A percentile compares a stretch with the other conserved stretches of the same genome.
phyloP scores from a whole-genome alignment of 2,329 filamentous ascomycete genomes.

The Calonectria crousiana region DNA sequence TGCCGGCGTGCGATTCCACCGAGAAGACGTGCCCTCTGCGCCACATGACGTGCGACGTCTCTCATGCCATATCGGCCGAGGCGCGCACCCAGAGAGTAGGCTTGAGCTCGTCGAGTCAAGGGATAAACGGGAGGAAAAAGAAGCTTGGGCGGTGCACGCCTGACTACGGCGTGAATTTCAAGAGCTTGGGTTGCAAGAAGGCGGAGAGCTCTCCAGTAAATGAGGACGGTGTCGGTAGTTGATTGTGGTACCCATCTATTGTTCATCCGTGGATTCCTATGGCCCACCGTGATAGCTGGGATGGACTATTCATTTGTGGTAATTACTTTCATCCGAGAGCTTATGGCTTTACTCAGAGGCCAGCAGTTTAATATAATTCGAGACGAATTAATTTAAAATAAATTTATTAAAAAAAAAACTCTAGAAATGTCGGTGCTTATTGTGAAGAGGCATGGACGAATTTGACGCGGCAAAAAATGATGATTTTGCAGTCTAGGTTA shows the following conservation, averaged over 20 bases:
- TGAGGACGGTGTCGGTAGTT: too few relatives aligned
- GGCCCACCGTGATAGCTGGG: too few relatives aligned
- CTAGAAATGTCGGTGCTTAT: too few relatives aligned
- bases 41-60: background rate
- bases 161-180: background rate
- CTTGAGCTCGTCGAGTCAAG: rapidly evolving
- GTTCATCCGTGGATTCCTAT: too few relatives aligned
- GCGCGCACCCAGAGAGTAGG: background rate
- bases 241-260: too few relatives aligned
- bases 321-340: too few relatives aligned
- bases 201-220: too few relatives aligned
- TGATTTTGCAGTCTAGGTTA: background rate
- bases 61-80: background rate
- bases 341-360: too few relatives aligned
- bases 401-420: background rate
- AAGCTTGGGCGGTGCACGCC: background rate
- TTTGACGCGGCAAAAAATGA: background rate
- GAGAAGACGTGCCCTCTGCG: background rate
- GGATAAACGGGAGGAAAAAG: background rate
- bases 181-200: background rate
- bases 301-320: too few relatives aligned
- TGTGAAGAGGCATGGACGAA: background rate
- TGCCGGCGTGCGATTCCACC: background rate
- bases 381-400: background rate
- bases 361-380: too few relatives aligned